A percentile compares a stretch with the other conserved stretches of the same genome.
Evolutionary conservation across 1,284 basidiomycete species (phyloP).

Genomic region (Coniferiporia weirii): DNA sequence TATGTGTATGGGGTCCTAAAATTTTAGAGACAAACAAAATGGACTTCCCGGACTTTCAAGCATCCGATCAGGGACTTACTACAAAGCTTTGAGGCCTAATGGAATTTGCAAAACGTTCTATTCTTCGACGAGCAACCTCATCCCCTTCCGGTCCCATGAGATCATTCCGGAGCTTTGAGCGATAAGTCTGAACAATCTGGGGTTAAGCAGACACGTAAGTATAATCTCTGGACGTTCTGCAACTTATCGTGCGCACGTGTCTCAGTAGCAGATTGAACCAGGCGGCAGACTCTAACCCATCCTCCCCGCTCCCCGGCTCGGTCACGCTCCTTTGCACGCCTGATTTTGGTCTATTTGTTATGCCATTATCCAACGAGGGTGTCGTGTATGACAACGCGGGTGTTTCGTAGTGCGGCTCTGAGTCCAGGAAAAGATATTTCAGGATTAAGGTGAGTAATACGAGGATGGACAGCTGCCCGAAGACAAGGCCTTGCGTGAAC

Average conservation of each 20-base stretch:
- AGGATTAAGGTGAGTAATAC: conserved; percentile 63
- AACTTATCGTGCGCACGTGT: conserved; percentile 43
- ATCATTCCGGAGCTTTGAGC: conserved; percentile 62
- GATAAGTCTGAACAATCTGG: conserved; percentile 66
- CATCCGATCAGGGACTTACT: conserved; percentile 35
- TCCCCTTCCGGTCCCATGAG: conserved; percentile 59
- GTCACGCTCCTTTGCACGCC: conserved; percentile 21
- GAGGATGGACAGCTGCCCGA: conserved; percentile 76
- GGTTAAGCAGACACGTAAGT: conserved; percentile 1
- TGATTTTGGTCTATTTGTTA: conserved; percentile 20
- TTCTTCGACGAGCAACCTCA: conserved; percentile 60
- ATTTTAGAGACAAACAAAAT: conserved; percentile 5
- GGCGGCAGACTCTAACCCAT: conserved; percentile 54
- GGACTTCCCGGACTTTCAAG: conserved; percentile 6
- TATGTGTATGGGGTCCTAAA: conserved; percentile 70
- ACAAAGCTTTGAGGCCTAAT: conserved; percentile 64
- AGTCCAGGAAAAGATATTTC: conserved; percentile 78
- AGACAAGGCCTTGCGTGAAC: conserved; percentile 76
- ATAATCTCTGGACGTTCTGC: neutral
- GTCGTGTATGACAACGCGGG: conserved; percentile 20
- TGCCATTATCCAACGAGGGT: conserved; percentile 9
- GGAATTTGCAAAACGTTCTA: conserved; percentile 68
- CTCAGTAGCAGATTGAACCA: conserved; percentile 71
- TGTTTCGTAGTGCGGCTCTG: conserved; percentile 42
- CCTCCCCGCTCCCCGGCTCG: conserved; percentile 1